Evolutionary conservation across 768 basidiomycete genomes (phyloP).

Genomic region (Baorangia bicolor): DNA sequence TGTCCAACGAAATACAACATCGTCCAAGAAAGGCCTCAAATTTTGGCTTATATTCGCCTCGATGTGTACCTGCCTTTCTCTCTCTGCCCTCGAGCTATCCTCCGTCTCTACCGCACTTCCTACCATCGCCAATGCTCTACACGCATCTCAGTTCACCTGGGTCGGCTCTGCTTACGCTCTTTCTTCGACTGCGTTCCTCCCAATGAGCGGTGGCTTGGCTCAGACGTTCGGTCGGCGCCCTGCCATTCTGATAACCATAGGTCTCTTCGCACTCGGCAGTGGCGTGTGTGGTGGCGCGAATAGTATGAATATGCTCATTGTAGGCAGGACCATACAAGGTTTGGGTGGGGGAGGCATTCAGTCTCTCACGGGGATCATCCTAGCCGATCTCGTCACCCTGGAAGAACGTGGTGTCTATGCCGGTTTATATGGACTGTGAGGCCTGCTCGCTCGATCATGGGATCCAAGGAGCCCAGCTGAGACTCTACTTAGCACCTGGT

Average conservation of each 20-base stretch:
- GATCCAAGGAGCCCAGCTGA: background rate
- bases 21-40: background rate
- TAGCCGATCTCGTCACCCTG: conserved; percentile 47
- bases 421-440: conserved; percentile 39
- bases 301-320: too few relatives aligned
- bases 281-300: too few relatives aligned
- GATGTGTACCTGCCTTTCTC: conserved; percentile 28
- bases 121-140: conserved; percentile 39
- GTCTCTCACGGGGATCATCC: conserved; percentile 39
- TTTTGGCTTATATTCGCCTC: conserved; percentile 35
- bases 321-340: conserved; percentile 41
- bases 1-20: background rate
- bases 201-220: conserved; percentile 38
- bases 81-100: conserved; percentile 33
- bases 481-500: conserved; percentile 27
- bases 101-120: conserved; percentile 43
- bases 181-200: conserved; percentile 40
- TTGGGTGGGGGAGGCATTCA: conserved; percentile 42
- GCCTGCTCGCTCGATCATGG: background rate
- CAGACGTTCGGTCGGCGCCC: conserved; percentile 41
- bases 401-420: conserved; percentile 41
- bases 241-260: conserved; percentile 30
- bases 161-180: conserved; percentile 45
- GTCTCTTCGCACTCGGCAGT: conserved; percentile 43
- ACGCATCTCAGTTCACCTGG: conserved; percentile 37